Base-by-base conservation (phyloP, 2,329 filamentous ascomycete genomes). In the Aspergillus neoniger region DNA sequence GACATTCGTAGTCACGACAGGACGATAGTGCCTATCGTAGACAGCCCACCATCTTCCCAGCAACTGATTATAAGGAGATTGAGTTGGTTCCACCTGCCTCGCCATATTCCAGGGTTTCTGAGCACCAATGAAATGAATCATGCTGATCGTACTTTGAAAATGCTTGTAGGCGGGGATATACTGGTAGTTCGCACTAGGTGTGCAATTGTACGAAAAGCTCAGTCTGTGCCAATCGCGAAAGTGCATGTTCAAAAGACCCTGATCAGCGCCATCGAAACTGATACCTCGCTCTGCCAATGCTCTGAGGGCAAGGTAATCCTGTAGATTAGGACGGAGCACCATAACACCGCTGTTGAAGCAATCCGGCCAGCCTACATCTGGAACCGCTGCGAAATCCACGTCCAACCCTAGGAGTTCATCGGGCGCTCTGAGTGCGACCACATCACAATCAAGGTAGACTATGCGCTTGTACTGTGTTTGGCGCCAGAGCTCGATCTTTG, bases 311-410 rank as follows among this genome's bases (percentile, higher is more conserved):
- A 92, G 89, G 77, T 93, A 98, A 67, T 96, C 93, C 59, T 89
- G 90, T 84, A 93, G 82, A 77, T 94, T 90, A 36, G 95, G 95
- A 15, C 84, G 89, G 61, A 99, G 78, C 38, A 92, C 92, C 92
- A 99, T 96, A 69, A 99, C 87, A 71, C 95, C 95, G n/a, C 91
- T 92, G 79, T 99, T 99, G 86, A 98, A 98, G 63, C 93, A 86
- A 79, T 99, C 95, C 36, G 95, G 95, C 95, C 95, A 99, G 68
- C 95, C 95, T 70, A 98, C 92, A 76, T 99, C 95, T 32, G 95
- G 93, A 10, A 91, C 92, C 2, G 95, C 87, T 25, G 87, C 86
- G 67, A 90, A 88, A 25, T 80, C 69, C 36, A 82, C 82, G 10
- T 85, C 79, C 44, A 87, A 75, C 17, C 88, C 84, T 72, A 99